Evolutionary conservation across 257 asterid genomes (phyloP).

Genomic region (Plectranthus barbatus): DNA sequence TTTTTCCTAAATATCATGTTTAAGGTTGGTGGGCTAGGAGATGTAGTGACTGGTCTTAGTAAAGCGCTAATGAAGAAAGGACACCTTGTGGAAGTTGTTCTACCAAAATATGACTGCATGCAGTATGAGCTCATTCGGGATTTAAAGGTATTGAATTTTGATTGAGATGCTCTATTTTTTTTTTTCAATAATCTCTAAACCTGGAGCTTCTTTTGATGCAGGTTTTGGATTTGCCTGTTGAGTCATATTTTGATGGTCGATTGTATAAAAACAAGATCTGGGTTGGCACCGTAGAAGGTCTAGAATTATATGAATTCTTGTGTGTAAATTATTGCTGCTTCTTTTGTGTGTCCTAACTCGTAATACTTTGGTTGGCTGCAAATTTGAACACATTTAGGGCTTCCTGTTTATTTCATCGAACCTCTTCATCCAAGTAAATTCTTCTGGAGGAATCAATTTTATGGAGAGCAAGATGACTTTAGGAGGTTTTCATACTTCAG

Average conservation of each 20-base stretch:
- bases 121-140: conserved; percentile 51
- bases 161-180: not conserved
- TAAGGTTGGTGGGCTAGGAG: conserved; percentile 98
- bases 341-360: conserved; percentile 17
- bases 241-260: conserved; percentile 86
- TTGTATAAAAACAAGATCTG: conserved; percentile 79
- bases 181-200: conserved; percentile 1
- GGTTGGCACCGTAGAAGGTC: conserved; percentile 96
- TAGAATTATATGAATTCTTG: conserved; percentile 7
- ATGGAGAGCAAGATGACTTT: conserved; percentile 93
- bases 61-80: conserved; percentile 92
- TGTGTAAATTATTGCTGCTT: conserved; percentile 7
- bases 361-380: conserved; percentile 18
- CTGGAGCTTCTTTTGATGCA: conserved; percentile 28
- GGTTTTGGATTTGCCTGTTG: conserved; percentile 78
- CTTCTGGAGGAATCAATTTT: conserved; percentile 91
- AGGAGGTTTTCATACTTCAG: conserved; percentile 96
- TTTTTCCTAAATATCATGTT: not conserved
- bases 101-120: conserved; percentile 97
- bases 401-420: conserved; percentile 94
- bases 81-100: conserved; percentile 84
- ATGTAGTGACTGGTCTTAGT: conserved; percentile 92
- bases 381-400: conserved; percentile 39
- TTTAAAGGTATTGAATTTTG: conserved; percentile 46
- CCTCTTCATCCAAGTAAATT: conserved; percentile 84